These are phyloP conservation scores for Massospora cicadina DNA, from an alignment of 371 early-diverging fungal species.

Conservation along the genomic window DNA sequence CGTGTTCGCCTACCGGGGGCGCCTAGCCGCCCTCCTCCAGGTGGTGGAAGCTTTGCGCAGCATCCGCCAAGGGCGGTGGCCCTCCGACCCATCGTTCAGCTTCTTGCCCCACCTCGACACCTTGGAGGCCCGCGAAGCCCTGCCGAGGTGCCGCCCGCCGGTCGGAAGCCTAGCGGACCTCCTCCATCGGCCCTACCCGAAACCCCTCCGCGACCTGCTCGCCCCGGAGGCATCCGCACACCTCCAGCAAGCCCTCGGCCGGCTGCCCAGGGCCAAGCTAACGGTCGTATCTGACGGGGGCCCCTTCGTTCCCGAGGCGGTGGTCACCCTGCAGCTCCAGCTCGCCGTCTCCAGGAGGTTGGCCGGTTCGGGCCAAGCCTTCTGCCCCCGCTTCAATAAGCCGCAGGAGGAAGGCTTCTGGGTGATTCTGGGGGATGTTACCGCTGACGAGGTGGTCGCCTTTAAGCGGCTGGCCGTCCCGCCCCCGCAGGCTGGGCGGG, in stretches of 20 bases:
- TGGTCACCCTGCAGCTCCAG: background rate
- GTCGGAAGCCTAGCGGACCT: conserved; percentile 21
- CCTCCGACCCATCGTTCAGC: conserved; percentile 43
- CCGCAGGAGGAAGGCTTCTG: conserved; percentile 84
- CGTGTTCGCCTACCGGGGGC: conserved; percentile 52
- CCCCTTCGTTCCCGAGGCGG: conserved; percentile 15
- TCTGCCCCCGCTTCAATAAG: conserved; percentile 70
- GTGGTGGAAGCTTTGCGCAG: conserved; percentile 64
- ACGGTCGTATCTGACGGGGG: conserved; percentile 17
- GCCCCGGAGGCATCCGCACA: background rate
- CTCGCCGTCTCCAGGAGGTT: background rate
- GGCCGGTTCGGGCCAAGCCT: conserved; percentile 24
- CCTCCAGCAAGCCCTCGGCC: conserved; percentile 23
- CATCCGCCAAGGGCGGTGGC: conserved; percentile 79
- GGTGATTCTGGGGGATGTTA: conserved; percentile 51
- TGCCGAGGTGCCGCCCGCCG: background rate
- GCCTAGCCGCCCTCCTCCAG: conserved; percentile 34
- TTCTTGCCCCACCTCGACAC: conserved; percentile 46
- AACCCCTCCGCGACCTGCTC: background rate
- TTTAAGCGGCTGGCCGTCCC: conserved; percentile 55
- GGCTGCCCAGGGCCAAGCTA: conserved; percentile 37
- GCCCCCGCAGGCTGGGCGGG: conserved; percentile 10
- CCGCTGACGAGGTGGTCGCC: conserved; percentile 43
- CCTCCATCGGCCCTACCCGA: background rate
- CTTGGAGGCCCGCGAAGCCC: conserved; percentile 6